Percentiles rank a stretch among this genome's conserved stretches.
Evolutionary conservation across 345 rosid species (phyloP).

Genomic region (Eucalyptus leucophloia): DNA sequence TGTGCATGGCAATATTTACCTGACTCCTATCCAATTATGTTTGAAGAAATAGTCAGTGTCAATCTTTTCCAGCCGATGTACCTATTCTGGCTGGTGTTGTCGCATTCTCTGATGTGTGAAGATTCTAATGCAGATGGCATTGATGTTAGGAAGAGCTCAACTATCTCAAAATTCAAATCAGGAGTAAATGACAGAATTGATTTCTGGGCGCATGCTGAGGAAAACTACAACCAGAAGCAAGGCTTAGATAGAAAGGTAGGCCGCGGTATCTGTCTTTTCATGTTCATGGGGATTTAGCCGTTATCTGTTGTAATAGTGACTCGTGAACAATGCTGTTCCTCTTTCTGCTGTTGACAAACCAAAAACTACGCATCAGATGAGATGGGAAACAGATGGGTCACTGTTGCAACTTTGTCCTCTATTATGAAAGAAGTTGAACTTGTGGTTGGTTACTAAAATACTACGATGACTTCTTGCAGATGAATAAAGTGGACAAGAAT

Average conservation of each 20-base stretch:
- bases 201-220: conserved; percentile 65
- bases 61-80: background rate
- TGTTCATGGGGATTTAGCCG: background rate
- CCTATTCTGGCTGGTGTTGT: background rate
- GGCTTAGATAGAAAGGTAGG: conserved; percentile 41
- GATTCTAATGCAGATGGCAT: conserved; percentile 25
- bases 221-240: conserved; percentile 37
- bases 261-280: background rate
- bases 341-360: background rate
- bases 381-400: background rate
- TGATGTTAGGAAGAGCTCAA: conserved; percentile 27
- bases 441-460: background rate
- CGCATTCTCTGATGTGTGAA: background rate
- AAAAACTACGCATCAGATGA: background rate
- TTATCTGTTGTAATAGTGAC: background rate
- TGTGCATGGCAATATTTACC: background rate
- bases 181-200: conserved; percentile 52
- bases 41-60: background rate
- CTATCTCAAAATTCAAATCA: conserved; percentile 29
- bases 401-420: background rate
- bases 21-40: background rate
- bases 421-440: background rate
- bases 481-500: conserved; percentile 47
- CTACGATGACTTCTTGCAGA: conserved; percentile 11
- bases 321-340: background rate